phyloP scores from a whole-genome alignment of 208 protist genomes.

The Leishmania turanica region DNA sequence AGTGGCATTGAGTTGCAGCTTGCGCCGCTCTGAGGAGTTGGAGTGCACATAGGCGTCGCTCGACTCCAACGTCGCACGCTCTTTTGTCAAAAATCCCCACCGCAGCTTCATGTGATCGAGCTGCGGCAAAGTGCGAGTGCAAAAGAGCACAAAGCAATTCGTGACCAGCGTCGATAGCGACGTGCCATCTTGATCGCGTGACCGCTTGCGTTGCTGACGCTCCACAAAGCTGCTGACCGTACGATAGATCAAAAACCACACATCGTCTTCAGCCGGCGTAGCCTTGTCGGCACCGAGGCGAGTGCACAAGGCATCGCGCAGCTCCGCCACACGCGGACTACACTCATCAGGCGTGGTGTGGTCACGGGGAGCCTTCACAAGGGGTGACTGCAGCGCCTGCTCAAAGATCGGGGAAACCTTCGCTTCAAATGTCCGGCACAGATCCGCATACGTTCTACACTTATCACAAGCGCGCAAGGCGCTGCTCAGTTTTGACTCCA shows the following conservation, averaged over 20 bases:
- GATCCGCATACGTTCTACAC: conserved; percentile 30
- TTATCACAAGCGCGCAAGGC: conserved; percentile 40
- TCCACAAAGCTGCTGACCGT: conserved; percentile 50
- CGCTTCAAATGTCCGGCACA: conserved; percentile 28
- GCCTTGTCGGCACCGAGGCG: conserved; percentile 20
- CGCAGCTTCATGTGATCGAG: conserved; percentile 55
- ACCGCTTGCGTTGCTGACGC: conserved; percentile 52
- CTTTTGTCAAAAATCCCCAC: conserved; percentile 67
- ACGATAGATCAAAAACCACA: conserved; percentile 78
- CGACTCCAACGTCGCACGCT: conserved; percentile 56
- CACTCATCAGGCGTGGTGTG: conserved; percentile 73
- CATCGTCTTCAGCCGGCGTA: conserved; percentile 51
- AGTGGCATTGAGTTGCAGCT: conserved; percentile 45
- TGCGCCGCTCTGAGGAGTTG: conserved; percentile 73
- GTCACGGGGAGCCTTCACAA: conserved; percentile 56
- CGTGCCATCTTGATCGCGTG: conserved; percentile 33
- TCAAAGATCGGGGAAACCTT: conserved; percentile 53
- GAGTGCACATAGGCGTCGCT: conserved; percentile 67
- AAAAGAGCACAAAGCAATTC: conserved; percentile 81
- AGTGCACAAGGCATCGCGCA: conserved; percentile 50
- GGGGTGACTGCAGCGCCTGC: conserved; percentile 36
- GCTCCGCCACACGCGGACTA: conserved; percentile 45
- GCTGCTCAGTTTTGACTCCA: conserved; percentile 38
- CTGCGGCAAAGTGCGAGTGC: conserved; percentile 50
- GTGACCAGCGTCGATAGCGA: conserved; percentile 40